Evolutionary conservation across 805 yeast genomes (phyloP).

Genomic region (Wickerhamomyces alni): DNA sequence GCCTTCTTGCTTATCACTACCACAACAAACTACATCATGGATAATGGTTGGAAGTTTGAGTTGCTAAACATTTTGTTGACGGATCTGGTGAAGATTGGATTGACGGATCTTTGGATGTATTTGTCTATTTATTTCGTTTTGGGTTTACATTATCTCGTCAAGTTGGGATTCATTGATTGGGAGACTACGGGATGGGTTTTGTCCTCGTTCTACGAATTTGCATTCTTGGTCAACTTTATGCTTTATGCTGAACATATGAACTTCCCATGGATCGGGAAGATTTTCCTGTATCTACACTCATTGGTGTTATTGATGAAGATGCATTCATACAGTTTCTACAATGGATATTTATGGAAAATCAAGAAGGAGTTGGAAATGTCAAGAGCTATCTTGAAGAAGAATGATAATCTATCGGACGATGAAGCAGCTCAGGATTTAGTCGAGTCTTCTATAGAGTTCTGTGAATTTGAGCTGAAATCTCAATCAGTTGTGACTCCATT

Average conservation of each 20-base stretch:
- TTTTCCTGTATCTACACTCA: slow-evolving; percentile 77
- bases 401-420: slow-evolving; percentile 22
- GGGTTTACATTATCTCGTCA: slow-evolving; percentile 50
- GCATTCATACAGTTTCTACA: slow-evolving; percentile 89
- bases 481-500: slow-evolving; percentile 47
- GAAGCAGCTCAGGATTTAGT: slow-evolving; percentile 24
- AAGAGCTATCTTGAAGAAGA: slow-evolving; percentile 34
- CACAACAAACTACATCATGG: slow-evolving; percentile 45
- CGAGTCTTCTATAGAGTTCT: slow-evolving; percentile 53
- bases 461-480: slow-evolving; percentile 61
- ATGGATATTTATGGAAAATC: slow-evolving; percentile 80
- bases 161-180: slow-evolving; percentile 51
- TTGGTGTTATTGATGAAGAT: slow-evolving; percentile 88
- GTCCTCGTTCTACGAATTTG: slow-evolving; percentile 51
- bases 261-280: slow-evolving; percentile 88
- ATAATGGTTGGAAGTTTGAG: slow-evolving; percentile 44
- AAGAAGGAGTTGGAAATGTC: slow-evolving; percentile 48
- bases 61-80: slow-evolving; percentile 51
- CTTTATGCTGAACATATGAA: slow-evolving; percentile 47
- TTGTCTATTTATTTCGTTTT: slow-evolving; percentile 55
- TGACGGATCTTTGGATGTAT: slow-evolving; percentile 75
- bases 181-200: slow-evolving; percentile 53
- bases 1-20: slow-evolving; percentile 38
- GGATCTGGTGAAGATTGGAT: slow-evolving; percentile 61
- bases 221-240: slow-evolving; percentile 47